phyloP scores from a whole-genome alignment of 2,329 filamentous ascomycete genomes.

The Colletotrichum coccodes region DNA sequence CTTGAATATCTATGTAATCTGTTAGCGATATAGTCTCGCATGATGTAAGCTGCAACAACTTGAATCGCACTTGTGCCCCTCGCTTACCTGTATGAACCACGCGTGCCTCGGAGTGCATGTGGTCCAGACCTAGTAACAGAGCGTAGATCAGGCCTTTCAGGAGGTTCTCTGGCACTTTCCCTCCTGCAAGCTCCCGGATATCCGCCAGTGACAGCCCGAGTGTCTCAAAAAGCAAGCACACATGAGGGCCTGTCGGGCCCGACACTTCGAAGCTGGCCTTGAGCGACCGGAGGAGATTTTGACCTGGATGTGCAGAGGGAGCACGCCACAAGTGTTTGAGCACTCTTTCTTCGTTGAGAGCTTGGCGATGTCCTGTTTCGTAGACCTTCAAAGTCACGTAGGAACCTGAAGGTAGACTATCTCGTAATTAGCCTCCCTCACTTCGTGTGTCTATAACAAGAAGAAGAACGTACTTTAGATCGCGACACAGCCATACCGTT shows the following conservation, averaged over 20 bases:
- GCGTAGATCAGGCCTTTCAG: conserved; percentile 20
- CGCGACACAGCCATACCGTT: conserved; percentile 39
- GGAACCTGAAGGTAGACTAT: background rate
- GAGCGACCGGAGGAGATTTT: background rate
- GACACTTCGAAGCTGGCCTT: conserved; percentile 16
- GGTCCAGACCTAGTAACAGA: conserved; percentile 19
- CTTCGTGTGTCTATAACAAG: fast-evolving
- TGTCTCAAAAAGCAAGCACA: conserved; percentile 21
- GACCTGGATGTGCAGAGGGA: conserved; percentile 22
- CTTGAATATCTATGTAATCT: conserved; percentile 35
- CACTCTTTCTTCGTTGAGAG: conserved; percentile 6
- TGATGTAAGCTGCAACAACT: background rate
- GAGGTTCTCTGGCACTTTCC: conserved; percentile 22
- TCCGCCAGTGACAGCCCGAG: conserved; percentile 27
- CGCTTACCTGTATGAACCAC: conserved; percentile 29
- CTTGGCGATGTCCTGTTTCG: conserved; percentile 17
- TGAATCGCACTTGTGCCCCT: too few relatives aligned
- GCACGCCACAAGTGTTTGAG: conserved; percentile 1
- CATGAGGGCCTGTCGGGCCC: conserved; percentile 7
- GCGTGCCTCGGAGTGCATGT: conserved; percentile 20
- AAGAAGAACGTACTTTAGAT: conserved; percentile 31
- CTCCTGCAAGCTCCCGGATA: conserved; percentile 27
- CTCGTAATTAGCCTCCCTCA: background rate
- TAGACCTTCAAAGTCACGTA: conserved; percentile 29
- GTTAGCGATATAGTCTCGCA: background rate